A percentile compares a stretch with the other conserved stretches of the same genome.
phyloP scores from a whole-genome alignment of 2,329 filamentous ascomycete genomes.

The Conoideocrella luteorostrata region DNA sequence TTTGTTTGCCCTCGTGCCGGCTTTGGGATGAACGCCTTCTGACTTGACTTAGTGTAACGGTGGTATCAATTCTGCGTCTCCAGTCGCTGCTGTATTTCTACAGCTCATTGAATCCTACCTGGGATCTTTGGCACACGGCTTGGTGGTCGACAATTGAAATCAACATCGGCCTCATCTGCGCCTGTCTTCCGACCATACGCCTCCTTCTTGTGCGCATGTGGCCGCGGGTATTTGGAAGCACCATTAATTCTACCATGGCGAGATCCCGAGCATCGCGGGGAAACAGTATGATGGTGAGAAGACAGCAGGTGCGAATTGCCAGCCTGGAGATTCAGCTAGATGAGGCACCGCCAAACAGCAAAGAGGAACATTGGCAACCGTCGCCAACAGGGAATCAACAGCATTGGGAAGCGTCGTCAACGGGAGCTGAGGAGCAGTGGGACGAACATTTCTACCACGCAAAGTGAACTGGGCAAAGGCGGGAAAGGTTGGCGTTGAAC shows the following conservation, averaged over 20 bases:
- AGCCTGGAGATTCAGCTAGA: background rate
- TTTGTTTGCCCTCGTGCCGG: background rate
- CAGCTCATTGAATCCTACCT: conserved; percentile 7
- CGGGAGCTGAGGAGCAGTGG: background rate
- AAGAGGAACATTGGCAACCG: background rate
- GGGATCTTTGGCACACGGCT: conserved; percentile 7
- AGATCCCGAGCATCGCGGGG: background rate
- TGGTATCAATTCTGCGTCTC: conserved; percentile 9
- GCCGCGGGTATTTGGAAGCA: conserved; percentile 6
- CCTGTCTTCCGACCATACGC: conserved; percentile 5
- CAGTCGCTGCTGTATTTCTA: conserved; percentile 7
- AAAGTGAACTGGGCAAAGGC: background rate
- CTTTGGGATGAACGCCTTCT: background rate
- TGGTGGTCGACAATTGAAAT: conserved; percentile 11
- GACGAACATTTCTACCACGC: background rate
- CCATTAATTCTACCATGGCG: background rate
- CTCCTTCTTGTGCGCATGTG: conserved; percentile 5
- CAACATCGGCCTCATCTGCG: conserved; percentile 10
- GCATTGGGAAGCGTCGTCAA: background rate
- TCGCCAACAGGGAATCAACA: background rate
- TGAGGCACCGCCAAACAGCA: background rate
- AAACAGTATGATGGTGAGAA: background rate
- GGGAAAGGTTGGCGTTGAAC: too few species aligned
- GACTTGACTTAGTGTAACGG: conserved; percentile 5
- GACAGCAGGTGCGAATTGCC: background rate